These are phyloP conservation scores for Salvia hispanica DNA, from an alignment of 257 asterid genomes.

Conservation along the genomic window DNA sequence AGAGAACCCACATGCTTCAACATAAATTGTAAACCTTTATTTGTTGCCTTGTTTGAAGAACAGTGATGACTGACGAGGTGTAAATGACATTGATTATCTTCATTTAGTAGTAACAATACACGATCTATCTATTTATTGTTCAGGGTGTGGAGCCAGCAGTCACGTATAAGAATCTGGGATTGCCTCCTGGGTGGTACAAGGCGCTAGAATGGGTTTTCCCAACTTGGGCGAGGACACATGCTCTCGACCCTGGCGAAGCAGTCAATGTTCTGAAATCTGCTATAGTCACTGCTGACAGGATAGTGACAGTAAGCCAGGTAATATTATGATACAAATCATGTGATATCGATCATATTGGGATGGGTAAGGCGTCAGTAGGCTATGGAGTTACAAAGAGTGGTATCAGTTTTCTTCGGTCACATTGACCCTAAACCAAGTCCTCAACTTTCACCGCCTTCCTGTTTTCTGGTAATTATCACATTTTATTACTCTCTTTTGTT, in stretches of 20 bases:
- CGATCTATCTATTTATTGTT: slow-evolving; percentile 17
- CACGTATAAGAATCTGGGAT: slow-evolving; percentile 69
- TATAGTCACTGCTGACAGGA: slow-evolving; percentile 87
- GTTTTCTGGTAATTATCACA: neutral
- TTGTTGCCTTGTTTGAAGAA: neutral
- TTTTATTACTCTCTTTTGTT: slow-evolving; percentile 24
- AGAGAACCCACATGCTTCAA: no score
- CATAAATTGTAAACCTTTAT: neutral
- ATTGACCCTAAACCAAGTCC: neutral
- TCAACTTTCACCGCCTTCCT: neutral
- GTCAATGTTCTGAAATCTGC: slow-evolving; percentile 92
- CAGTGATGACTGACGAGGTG: slow-evolving; percentile 3
- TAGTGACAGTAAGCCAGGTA: slow-evolving; percentile 96
- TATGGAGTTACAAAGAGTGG: no score
- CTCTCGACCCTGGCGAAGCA: slow-evolving; percentile 98
- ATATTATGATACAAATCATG: neutral
- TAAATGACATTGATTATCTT: neutral
- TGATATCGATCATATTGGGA: slow-evolving; percentile 1
- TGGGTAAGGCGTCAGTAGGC: slow-evolving; percentile 8
- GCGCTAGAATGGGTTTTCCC: slow-evolving; percentile 97
- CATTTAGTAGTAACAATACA: neutral
- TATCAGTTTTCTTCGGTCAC: no score
- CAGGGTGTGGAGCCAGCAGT: slow-evolving; percentile 96
- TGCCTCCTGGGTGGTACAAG: slow-evolving; percentile 90
- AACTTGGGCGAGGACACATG: slow-evolving; percentile 95